A percentile compares a stretch with the other conserved stretches of the same genome.
Evolutionary conservation across 2,329 filamentous ascomycete genomes (phyloP).

Genomic region (Aspergillus hortae): DNA sequence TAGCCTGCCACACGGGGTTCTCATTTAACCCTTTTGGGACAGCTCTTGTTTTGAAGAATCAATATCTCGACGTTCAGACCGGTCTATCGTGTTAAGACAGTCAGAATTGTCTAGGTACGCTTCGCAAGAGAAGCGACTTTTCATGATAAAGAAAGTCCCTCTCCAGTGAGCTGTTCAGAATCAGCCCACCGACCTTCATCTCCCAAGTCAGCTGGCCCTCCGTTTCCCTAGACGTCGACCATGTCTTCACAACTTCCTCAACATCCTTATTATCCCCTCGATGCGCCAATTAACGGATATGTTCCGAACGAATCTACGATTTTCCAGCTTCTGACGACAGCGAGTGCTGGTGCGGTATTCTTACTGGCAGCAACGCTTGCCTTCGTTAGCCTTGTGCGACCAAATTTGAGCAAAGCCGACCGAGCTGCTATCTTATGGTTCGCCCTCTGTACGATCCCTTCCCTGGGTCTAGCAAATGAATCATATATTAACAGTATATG

Average conservation of each 20-base stretch:
- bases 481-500: constrained; percentile 24
- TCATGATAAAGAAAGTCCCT: too few species aligned
- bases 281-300: constrained; percentile 60
- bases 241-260: constrained; percentile 10
- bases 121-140: too few species aligned
- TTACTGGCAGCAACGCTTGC: constrained; percentile 58
- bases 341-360: constrained; percentile 53
- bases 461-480: background rate
- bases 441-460: constrained; percentile 55
- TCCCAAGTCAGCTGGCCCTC: background rate
- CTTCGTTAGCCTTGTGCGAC: constrained; percentile 52
- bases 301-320: constrained; percentile 63
- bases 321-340: constrained; percentile 56
- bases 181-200: too few species aligned
- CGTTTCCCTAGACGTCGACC: background rate
- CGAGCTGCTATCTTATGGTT: constrained; percentile 69
- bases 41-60: background rate
- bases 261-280: constrained; percentile 71
- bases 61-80: background rate
- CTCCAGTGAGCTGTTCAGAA: too few species aligned
- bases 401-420: constrained; percentile 53
- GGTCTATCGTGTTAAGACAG: too few species aligned
- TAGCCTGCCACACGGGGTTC: constrained; percentile 3
- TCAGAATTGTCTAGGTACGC: too few species aligned
- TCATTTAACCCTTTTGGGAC: constrained; percentile 2